Evolutionary conservation across 768 basidiomycete genomes (phyloP).

Genomic region (Hericium alpestre): DNA sequence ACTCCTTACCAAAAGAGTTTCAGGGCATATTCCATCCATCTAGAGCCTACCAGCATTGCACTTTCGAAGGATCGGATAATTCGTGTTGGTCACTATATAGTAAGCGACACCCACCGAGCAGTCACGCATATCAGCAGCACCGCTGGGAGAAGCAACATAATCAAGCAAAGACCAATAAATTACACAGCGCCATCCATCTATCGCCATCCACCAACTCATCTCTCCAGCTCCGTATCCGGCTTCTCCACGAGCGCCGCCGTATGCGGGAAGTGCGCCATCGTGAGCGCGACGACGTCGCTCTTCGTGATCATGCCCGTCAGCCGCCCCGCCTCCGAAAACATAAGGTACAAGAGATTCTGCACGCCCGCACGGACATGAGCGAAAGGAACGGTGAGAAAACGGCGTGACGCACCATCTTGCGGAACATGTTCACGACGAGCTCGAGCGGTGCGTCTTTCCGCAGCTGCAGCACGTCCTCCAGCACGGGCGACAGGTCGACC

Average conservation of each 20-base stretch:
- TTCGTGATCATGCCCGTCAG: slow-evolving; percentile 61
- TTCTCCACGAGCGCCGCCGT: slow-evolving; percentile 21
- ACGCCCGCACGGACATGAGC: not conserved
- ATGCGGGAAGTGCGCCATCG: slow-evolving; percentile 50
- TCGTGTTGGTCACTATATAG: no score
- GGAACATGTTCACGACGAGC: slow-evolving; percentile 64
- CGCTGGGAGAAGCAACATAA: no score
- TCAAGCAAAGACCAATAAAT: not conserved
- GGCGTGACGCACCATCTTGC: slow-evolving; percentile 42
- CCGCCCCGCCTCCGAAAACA: slow-evolving; percentile 52
- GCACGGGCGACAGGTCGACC: slow-evolving; percentile 22
- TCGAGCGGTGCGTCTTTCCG: slow-evolving; percentile 63
- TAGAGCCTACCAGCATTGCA: no score
- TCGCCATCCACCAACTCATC: not conserved
- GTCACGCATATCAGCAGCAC: no score
- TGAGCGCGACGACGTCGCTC: slow-evolving; percentile 48
- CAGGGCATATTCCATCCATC: no score
- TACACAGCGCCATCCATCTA: not conserved
- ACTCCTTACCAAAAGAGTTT: no score
- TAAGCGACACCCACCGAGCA: no score
- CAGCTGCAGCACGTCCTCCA: slow-evolving; percentile 45
- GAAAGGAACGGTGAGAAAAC: not conserved
- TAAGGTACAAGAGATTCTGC: slow-evolving; percentile 58
- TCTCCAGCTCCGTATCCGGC: not conserved
- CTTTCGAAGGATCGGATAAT: no score